These are phyloP conservation scores for Cercophora samala DNA, from an alignment of 495 filamentous ascomycete genomes.

Conservation along the genomic window DNA sequence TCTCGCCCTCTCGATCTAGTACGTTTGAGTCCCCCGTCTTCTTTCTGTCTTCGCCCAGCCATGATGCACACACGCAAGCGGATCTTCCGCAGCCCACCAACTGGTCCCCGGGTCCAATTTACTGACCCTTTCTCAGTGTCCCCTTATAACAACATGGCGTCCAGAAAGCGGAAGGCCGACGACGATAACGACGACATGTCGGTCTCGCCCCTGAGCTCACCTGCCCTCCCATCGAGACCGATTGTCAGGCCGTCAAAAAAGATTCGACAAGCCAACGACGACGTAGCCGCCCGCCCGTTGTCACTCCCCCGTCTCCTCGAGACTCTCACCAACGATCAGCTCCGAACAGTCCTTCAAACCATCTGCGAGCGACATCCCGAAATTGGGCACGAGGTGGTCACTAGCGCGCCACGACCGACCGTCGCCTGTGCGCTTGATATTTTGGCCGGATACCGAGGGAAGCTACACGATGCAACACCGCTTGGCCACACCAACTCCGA, in stretches of 20 bases:
- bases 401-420: slow-evolving; percentile 77
- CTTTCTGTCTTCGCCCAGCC: not conserved
- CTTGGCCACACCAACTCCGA: slow-evolving; percentile 82
- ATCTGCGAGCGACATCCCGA: slow-evolving; percentile 87
- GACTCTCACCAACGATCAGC: slow-evolving; percentile 77
- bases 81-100: slow-evolving; percentile 2
- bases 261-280: slow-evolving; percentile 60
- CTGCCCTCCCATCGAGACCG: slow-evolving; percentile 61
- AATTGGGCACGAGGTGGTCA: slow-evolving; percentile 76
- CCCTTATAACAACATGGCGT: slow-evolving; percentile 49
- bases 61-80: slow-evolving; percentile 12
- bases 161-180: slow-evolving; percentile 84
- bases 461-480: slow-evolving; percentile 76
- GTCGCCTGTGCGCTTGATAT: slow-evolving; percentile 75
- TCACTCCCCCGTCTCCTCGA: slow-evolving; percentile 80
- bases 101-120: slow-evolving; percentile 16
- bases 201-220: slow-evolving; percentile 75
- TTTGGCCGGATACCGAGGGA: slow-evolving; percentile 73
- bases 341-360: slow-evolving; percentile 76
- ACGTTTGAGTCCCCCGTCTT: slow-evolving; percentile 38
- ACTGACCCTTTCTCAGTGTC: slow-evolving; percentile 48
- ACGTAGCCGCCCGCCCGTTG: slow-evolving; percentile 74
- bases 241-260: slow-evolving; percentile 61
- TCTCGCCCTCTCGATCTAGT: slow-evolving; percentile 70
- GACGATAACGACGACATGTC: slow-evolving; percentile 89